A percentile compares a stretch with the other conserved stretches of the same genome.
Conservation (phyloP, 192 early-diverging fungal genomes). For the Coemansia sp. region DNA sequence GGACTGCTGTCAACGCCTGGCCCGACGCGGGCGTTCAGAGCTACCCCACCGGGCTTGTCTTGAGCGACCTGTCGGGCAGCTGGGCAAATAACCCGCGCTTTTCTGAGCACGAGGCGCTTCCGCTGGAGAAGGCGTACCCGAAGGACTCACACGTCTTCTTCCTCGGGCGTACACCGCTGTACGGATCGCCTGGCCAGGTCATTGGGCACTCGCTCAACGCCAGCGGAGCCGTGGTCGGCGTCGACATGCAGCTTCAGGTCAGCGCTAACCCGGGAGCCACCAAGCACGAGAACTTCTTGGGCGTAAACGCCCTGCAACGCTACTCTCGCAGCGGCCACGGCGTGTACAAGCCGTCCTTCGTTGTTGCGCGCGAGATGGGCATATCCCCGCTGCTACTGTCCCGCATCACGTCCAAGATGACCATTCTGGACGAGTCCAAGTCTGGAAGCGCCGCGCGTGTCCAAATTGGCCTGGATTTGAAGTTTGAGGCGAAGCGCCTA, state of each 20-base stretch:
- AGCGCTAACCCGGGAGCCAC: constrained; percentile 2
- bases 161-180: constrained; percentile 60
- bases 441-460: constrained; percentile 50
- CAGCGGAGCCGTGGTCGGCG: constrained; percentile 6
- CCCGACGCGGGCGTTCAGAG: constrained; percentile 16
- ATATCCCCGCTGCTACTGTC: constrained; percentile 66
- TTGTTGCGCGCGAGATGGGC: constrained; percentile 61
- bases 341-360: constrained; percentile 60
- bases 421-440: constrained; percentile 50
- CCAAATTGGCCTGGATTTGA: constrained; percentile 84
- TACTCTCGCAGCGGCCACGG: constrained; percentile 7
- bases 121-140: constrained; percentile 69
- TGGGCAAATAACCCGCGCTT: constrained; percentile 61
- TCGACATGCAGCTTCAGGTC: constrained; percentile 33
- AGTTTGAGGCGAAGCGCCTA: constrained; percentile 79
- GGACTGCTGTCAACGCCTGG: constrained; percentile 19
- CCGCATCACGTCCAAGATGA: constrained; percentile 77
- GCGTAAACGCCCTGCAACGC: constrained; percentile 20
- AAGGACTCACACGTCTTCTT: constrained; percentile 69
- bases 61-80: constrained; percentile 41
- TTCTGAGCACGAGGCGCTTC: constrained; percentile 61
- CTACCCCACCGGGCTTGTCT: constrained; percentile 36
- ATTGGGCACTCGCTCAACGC: constrained; percentile 48
- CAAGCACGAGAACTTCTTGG: constrained; percentile 32
- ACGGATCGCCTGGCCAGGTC: constrained; percentile 69